Base-by-base conservation (phyloP, 2,329 filamentous ascomycete species). In the Graphium sp. region DNA sequence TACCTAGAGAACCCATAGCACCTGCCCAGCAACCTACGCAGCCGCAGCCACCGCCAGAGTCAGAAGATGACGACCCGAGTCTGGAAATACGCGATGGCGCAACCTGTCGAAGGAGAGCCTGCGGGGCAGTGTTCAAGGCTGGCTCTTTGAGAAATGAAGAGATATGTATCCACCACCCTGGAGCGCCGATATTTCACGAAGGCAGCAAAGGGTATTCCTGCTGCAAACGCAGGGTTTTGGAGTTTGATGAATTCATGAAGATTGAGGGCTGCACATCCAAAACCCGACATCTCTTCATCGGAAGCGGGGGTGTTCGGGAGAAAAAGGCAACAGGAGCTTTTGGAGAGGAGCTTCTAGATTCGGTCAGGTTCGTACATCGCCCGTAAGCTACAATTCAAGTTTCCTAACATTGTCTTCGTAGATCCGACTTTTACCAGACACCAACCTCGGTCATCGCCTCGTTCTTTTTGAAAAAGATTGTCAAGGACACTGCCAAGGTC, bases 181-280 rank as follows among this genome's bases (percentile, higher is more conserved):
- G 89, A 5, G 71, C 67, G 14, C 82, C 89, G 15, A 76, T 98
- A 39, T 98, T 98, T 57, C 89, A 98, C 50, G 89, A 98, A 58
- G 89, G 89, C 20, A 92, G 82, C 56, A 98, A 98, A 60, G 89
- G 89, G 2, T 98, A 89, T 65, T 84, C 74, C 34, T 98, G 89
- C 61, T 98, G 89, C 58, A 95, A 95, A 67, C 66, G 83, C 42
- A 69, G 84, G 21, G 89, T 98, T 33, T 58, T 98, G 34, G 89
- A 98, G 48, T 98, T 98, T 52, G 85, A 98, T 49, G 78, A 95
- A 52, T 98, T 98, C 55, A 74, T 98, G 74, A 89, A 81, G 53
- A 87, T 98, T 34, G 74, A 80, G 41, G 89, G 89, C 2, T 98
- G 89, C 56, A 74, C 73, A 49, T 84, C 77, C 24, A 89, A 85